phyloP scores from a whole-genome alignment of 2,329 filamentous ascomycete species.

The Pseudogymnoascus sp. region DNA sequence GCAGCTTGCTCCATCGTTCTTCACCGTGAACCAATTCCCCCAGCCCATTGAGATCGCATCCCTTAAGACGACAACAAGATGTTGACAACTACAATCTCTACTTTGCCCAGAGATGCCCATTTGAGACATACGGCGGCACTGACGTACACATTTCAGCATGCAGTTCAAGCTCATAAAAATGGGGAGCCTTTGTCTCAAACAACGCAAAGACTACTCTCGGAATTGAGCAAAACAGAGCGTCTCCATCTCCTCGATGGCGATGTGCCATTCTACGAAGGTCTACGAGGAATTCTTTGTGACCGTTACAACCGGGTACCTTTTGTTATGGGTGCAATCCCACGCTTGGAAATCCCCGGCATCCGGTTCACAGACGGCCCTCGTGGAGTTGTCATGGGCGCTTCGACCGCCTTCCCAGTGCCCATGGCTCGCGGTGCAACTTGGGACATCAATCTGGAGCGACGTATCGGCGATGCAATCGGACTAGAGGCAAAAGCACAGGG shows the following conservation, averaged over 20 bases:
- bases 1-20: not conserved
- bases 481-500: conserved; percentile 23
- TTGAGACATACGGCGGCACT: not conserved
- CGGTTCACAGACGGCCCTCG: conserved; percentile 24
- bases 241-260: conserved; percentile 12
- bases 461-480: conserved; percentile 22
- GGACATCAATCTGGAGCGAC: conserved; percentile 20
- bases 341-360: conserved; percentile 12
- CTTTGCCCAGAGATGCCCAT: not conserved
- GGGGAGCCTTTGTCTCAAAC: conserved; percentile 6
- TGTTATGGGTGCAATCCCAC: conserved; percentile 10
- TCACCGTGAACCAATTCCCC: not conserved
- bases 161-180: conserved; percentile 9
- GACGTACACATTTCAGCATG: conserved; percentile 9
- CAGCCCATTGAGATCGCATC: no score
- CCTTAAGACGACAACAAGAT: not conserved
- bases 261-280: conserved; percentile 10
- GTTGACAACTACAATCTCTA: not conserved
- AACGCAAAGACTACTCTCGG: conserved; percentile 7
- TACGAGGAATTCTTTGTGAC: conserved; percentile 10
- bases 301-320: conserved; percentile 11
- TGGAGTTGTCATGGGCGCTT: conserved; percentile 17
- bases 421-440: conserved; percentile 24
- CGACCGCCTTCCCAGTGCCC: conserved; percentile 13
- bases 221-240: conserved; percentile 10